Evolutionary conservation across 2,329 filamentous ascomycete species (phyloP).

Genomic region (Sphaerulina populicola): DNA sequence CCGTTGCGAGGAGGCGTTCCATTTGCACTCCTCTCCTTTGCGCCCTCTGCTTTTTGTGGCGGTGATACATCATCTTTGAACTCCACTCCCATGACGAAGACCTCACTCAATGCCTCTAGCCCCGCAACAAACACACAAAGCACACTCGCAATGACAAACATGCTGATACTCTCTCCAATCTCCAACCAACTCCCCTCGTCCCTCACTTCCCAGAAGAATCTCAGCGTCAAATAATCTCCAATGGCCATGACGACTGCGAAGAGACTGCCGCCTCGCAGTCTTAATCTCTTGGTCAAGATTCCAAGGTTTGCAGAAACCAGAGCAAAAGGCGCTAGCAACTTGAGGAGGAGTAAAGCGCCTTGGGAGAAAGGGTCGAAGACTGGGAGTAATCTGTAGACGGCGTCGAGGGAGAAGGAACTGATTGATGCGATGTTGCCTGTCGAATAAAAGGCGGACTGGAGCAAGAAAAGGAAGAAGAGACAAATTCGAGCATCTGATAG

Average conservation of each 20-base stretch:
- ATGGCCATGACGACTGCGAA: slow-evolving; percentile 94
- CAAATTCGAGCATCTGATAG: slow-evolving; percentile 80
- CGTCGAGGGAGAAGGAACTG: slow-evolving; percentile 87
- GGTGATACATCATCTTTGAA: slow-evolving; percentile 38
- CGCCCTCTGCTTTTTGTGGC: background rate
- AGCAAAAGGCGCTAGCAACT: slow-evolving; percentile 87
- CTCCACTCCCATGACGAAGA: slow-evolving; percentile 73
- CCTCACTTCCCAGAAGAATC: slow-evolving; percentile 96
- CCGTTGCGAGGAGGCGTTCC: background rate
- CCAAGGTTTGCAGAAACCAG: slow-evolving; percentile 90
- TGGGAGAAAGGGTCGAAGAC: slow-evolving; percentile 92
- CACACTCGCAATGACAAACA: slow-evolving; percentile 86
- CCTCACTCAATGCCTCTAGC: slow-evolving; percentile 74
- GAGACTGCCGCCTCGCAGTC: slow-evolving; percentile 76
- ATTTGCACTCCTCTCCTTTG: background rate
- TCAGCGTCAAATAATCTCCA: slow-evolving; percentile 82
- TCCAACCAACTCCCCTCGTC: slow-evolving; percentile 97
- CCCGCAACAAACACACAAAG: slow-evolving; percentile 84
- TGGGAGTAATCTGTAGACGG: slow-evolving; percentile 76
- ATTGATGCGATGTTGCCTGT: slow-evolving; percentile 93
- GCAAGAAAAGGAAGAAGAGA: slow-evolving; percentile 87
- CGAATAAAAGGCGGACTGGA: slow-evolving; percentile 94
- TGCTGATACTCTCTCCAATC: slow-evolving; percentile 92
- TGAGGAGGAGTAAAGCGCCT: slow-evolving; percentile 74
- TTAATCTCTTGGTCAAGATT: slow-evolving; percentile 74